Evolutionary conservation across 2,329 filamentous ascomycete genomes (phyloP).

Genomic region (Talaromyces sp.): DNA sequence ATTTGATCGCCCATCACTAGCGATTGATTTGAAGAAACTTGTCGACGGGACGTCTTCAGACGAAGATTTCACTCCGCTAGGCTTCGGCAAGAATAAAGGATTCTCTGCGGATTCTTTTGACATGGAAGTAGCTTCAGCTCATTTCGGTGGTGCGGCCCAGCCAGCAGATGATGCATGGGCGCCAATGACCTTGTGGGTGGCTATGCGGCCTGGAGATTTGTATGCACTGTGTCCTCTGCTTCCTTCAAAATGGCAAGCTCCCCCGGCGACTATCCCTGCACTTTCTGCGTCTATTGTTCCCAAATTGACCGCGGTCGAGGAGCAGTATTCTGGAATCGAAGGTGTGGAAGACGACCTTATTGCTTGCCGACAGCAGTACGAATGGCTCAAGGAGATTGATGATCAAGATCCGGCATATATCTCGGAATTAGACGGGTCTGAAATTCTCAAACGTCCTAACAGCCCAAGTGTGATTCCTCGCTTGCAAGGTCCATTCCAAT

Average conservation of each 20-base stretch:
- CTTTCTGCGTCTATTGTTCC: conserved; percentile 78
- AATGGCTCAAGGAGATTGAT: conserved; percentile 57
- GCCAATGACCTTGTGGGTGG: conserved; percentile 92
- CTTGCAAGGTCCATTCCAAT: conserved; percentile 59
- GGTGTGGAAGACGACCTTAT: conserved; percentile 43
- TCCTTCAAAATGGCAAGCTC: conserved; percentile 78
- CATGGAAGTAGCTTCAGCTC: conserved; percentile 88
- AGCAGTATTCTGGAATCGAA: conserved; percentile 35
- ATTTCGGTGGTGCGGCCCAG: conserved; percentile 69
- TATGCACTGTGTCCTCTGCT: conserved; percentile 90
- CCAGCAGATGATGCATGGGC: conserved; percentile 70
- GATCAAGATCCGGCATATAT: conserved; percentile 49
- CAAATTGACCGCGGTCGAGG: conserved; percentile 52
- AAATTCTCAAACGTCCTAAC: conserved; percentile 55
- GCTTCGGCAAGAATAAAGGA: conserved; percentile 67
- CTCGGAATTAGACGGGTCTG: conserved; percentile 43
- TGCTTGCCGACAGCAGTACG: conserved; percentile 53
- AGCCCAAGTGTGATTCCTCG: conserved; percentile 55
- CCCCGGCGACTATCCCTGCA: conserved; percentile 72
- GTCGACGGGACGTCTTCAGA: conserved; percentile 77
- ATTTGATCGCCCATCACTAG: conserved; percentile 76
- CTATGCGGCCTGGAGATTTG: conserved; percentile 90
- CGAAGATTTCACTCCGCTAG: conserved; percentile 76
- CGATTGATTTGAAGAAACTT: conserved; percentile 84
- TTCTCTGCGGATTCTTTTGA: conserved; percentile 89